phyloP scores from a whole-genome alignment of 352 stramenopile species.

The Saprolegnia parasitica region DNA sequence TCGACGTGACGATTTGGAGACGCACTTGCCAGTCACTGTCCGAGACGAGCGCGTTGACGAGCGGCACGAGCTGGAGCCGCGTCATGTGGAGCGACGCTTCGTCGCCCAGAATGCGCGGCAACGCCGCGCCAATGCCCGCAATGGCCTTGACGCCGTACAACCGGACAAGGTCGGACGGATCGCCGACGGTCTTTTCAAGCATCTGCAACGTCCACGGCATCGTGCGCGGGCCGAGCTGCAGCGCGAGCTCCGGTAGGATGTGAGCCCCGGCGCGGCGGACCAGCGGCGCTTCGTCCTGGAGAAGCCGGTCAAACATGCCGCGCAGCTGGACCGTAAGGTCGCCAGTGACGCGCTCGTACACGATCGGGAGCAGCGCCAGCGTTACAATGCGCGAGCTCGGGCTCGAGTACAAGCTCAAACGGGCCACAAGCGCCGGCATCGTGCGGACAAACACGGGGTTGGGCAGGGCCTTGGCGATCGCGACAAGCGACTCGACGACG shows the following conservation, averaged over 20 bases:
- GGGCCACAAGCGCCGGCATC: conserved; percentile 73
- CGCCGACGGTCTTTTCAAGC: conserved; percentile 71
- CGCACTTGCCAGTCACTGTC: conserved; percentile 86
- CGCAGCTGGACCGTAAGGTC: conserved; percentile 77
- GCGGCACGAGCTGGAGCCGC: conserved; percentile 76
- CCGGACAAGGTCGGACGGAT: conserved; percentile 33
- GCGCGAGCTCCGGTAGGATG: conserved; percentile 72
- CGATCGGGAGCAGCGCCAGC: conserved; percentile 65
- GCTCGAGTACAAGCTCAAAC: conserved; percentile 77
- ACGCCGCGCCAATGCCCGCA: background rate
- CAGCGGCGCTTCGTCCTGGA: conserved; percentile 78
- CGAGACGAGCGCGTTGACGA: conserved; percentile 85
- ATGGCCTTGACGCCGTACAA: conserved; percentile 21
- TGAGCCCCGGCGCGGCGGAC: conserved; percentile 78
- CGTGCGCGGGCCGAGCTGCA: conserved; percentile 44
- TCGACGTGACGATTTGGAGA: conserved; percentile 63
- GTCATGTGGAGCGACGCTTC: conserved; percentile 55
- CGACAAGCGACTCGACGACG: conserved; percentile 80
- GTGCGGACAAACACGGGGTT: conserved; percentile 55
- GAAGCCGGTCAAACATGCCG: conserved; percentile 85
- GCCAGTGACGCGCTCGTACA: conserved; percentile 62
- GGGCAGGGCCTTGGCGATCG: conserved; percentile 57
- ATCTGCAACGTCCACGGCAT: conserved; percentile 70
- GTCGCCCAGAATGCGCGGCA: conserved; percentile 29
- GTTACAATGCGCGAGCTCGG: conserved; percentile 79